Percentiles rank a stretch among this genome's conserved stretches.
Conservation (phyloP, 2,329 filamentous ascomycete genomes). For the Aspergillus glaucus region DNA sequence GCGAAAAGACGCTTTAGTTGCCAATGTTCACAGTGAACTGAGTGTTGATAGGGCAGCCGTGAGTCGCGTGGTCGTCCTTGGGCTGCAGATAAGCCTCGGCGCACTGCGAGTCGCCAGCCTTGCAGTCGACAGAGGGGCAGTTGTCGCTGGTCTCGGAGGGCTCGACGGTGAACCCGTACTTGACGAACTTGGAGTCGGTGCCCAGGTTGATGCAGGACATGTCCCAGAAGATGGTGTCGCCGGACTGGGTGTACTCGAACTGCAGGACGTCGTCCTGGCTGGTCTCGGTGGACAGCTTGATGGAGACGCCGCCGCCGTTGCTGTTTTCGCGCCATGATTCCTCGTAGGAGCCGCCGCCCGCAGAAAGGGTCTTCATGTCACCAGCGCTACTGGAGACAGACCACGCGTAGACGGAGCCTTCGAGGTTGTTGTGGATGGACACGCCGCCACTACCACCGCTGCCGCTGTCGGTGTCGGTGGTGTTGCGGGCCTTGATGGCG, state of each 20-base stretch:
- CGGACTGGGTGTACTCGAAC: conserved; percentile 32
- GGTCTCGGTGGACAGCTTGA: conserved; percentile 33
- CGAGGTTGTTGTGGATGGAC: conserved; percentile 35
- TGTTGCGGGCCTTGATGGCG: conserved; percentile 18
- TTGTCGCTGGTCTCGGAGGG: conserved; percentile 17
- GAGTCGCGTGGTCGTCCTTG: conserved; percentile 36
- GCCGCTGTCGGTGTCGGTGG: conserved; percentile 7
- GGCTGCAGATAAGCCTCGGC: conserved; percentile 35
- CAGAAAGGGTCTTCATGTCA: conserved; percentile 28
- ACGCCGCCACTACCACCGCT: conserved; percentile 25
- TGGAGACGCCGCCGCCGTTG: conserved; percentile 37
- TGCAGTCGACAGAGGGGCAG: conserved; percentile 32
- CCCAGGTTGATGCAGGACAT: conserved; percentile 31
- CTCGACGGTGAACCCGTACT: conserved; percentile 30
- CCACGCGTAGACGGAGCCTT: conserved; percentile 34
- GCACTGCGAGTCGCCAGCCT: conserved; percentile 29
- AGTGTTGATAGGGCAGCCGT: conserved; percentile 32
- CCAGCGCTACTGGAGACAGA: conserved; percentile 31
- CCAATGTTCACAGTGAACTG: conserved; percentile 31
- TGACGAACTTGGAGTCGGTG: conserved; percentile 23
- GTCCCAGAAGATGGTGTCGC: conserved; percentile 31
- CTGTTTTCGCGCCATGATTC: conserved; percentile 30
- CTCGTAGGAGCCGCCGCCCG: conserved; percentile 28
- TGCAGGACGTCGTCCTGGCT: conserved; percentile 34
- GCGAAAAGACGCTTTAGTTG: background rate